A percentile compares a stretch with the other conserved stretches of the same genome.
phyloP scores from a whole-genome alignment of 768 basidiomycete species.

The Suillus hirtellus region DNA sequence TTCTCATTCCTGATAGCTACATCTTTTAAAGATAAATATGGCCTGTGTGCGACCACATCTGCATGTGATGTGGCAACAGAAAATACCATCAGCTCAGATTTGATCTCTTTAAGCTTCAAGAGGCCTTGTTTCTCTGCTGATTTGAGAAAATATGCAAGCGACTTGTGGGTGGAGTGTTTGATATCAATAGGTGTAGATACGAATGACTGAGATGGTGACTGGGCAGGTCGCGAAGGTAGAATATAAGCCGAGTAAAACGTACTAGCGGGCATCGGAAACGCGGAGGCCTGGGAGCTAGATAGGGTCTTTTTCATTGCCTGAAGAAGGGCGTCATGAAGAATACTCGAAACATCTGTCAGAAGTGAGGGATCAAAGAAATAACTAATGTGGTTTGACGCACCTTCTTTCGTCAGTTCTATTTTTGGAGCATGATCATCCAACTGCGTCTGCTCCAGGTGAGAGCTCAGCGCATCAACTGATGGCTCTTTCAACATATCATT shows the following conservation, averaged over 20 bases:
- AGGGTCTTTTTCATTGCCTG: conserved; percentile 62
- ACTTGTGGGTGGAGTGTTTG: conserved; percentile 79
- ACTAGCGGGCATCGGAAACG: conserved; percentile 78
- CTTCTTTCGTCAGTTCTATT: conserved; percentile 3
- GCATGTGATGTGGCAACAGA: conserved; percentile 59
- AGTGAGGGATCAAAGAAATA: neutral
- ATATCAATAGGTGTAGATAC: conserved; percentile 59
- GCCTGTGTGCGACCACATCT: conserved; percentile 50
- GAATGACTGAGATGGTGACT: conserved; percentile 25
- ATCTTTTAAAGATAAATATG: conserved; percentile 63
- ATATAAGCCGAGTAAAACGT: conserved; percentile 75
- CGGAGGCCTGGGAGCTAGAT: conserved; percentile 44
- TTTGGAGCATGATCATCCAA: neutral
- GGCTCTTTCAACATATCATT: neutral
- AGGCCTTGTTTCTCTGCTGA: conserved; percentile 71
- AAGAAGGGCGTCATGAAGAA: conserved; percentile 62
- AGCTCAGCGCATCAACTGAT: neutral
- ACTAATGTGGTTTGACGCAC: neutral
- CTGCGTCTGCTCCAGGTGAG: conserved; percentile 35
- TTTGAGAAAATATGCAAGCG: conserved; percentile 80
- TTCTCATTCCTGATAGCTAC: conserved; percentile 64
- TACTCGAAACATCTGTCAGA: conserved; percentile 29
- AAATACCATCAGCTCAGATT: conserved; percentile 53
- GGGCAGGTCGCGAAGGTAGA: conserved; percentile 77
- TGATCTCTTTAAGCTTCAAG: conserved; percentile 65